Conservation (phyloP, 345 rosid genomes). For the Populus ilicifolia region DNA sequence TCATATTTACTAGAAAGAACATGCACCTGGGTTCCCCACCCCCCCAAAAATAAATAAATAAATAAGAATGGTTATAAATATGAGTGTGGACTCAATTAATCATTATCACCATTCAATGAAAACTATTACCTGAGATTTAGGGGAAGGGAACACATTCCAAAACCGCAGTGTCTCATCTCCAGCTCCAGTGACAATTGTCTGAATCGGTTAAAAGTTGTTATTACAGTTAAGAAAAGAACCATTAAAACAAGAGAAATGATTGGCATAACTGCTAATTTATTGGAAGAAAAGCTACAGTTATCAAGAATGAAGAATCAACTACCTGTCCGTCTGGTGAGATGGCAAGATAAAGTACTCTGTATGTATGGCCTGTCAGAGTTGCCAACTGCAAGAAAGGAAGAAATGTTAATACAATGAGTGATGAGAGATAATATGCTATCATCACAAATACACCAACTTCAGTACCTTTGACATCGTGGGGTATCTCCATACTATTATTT, state of each 20-base stretch:
- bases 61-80: neutral
- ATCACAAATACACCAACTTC: neutral
- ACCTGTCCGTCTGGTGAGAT: slow-evolving; percentile 99
- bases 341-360: slow-evolving; percentile 95
- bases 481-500: slow-evolving; percentile 95
- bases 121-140: slow-evolving; percentile 74
- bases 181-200: slow-evolving; percentile 99
- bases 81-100: neutral
- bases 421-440: neutral
- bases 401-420: neutral
- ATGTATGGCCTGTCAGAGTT: slow-evolving; percentile 91
- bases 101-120: neutral
- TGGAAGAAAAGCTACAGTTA: neutral
- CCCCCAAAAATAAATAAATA: neutral
- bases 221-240: neutral
- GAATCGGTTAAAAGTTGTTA: slow-evolving; percentile 13
- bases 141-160: slow-evolving; percentile 98
- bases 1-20: neutral
- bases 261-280: neutral
- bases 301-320: slow-evolving; percentile 5
- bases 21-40: neutral
- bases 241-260: neutral
- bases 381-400: slow-evolving; percentile 62
- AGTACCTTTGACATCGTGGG: slow-evolving; percentile 95
- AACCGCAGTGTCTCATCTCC: slow-evolving; percentile 97